Evolutionary conservation across 495 filamentous ascomycete species (phyloP), one percentile per base, ranked within the genome.

Genomic region (Aspergillus coremiiformis): DNA sequence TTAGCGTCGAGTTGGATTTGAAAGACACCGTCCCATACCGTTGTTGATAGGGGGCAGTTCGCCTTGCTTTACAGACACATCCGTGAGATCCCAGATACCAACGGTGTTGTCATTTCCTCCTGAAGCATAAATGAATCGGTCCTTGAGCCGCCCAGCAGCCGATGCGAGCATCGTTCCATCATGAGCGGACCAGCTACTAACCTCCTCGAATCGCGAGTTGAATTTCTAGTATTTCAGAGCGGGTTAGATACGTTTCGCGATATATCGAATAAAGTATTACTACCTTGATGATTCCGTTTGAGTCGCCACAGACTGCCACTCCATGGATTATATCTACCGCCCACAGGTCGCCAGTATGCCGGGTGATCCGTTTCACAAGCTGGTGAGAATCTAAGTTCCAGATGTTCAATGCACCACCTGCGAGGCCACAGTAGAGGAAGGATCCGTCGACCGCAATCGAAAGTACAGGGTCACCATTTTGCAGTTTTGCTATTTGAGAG

Each of bases 341-440:
- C 72, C 92, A 89, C 41, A 98, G 78, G 63, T 96, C 94, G 7
- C 84, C 86, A 19, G 80, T 83, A 53, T 91, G 84, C 17, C 83
- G 78, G 57, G 85, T 87, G 56, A 96, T 83, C 8, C 83, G 87
- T 49, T 92, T 78, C 17, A 98, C 75, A 44, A 93, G 84, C 71
- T 98, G 93, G 54, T 84, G 82, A 1, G 93, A 96, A 63, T 98
- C 93, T 12, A 97, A 74, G 60, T 98, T 95, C 93, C 93, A 98
- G 14, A 97, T 83, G 63, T 96, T 91, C 47, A 98, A 78, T 37
- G 94, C 83, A n/a, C 93, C 93, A n/a, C 84, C 81, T 0, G 88
- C 78, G 47, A 90, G 81, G 51, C 93, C 93, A 56, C 85, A 87
- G 62, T 96, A 97, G 10, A 98, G 78, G 53, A 98, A 85, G 0